Conservation (phyloP, 2,329 filamentous ascomycete genomes). For the Moelleriella libera region DNA sequence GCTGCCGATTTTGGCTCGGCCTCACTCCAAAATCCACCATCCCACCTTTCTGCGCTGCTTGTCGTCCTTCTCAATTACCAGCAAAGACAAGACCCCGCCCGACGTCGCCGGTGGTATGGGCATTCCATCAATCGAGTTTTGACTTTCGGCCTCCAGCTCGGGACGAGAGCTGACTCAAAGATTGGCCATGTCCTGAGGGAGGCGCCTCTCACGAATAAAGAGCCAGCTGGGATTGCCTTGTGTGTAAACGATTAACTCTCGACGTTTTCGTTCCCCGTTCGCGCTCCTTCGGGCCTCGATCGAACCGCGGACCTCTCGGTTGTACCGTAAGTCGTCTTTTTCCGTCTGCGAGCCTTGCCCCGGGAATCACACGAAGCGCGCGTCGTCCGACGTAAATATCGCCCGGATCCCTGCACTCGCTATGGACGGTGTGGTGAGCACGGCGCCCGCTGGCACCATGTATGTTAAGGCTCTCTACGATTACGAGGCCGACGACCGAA, state of each 20-base stretch:
- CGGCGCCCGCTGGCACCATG: constrained; percentile 53
- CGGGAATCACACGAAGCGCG: not conserved
- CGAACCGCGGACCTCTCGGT: not conserved
- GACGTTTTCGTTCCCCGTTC: not conserved
- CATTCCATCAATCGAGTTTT: constrained; percentile 4
- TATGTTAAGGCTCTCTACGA: constrained; percentile 95
- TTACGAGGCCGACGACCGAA: constrained; percentile 94
- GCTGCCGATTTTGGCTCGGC: not conserved
- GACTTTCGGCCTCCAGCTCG: constrained; percentile 11
- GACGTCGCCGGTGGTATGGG: constrained; percentile 7
- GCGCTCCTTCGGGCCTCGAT: not conserved
- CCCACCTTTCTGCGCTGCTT: not conserved
- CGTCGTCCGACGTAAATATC: not conserved
- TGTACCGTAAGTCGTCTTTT: not conserved
- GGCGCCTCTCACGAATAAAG: constrained; percentile 13
- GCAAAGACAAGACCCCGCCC: not conserved
- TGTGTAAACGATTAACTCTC: constrained; percentile 1
- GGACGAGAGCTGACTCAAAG: constrained; percentile 14
- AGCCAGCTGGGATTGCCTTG: not conserved
- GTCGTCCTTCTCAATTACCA: not conserved
- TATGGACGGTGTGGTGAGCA: constrained; percentile 50
- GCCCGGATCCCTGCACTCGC: constrained; percentile 3
- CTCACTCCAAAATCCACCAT: not conserved
- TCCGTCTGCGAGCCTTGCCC: not conserved
- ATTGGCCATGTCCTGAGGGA: constrained; percentile 20